Percentiles rank a stretch among this genome's conserved stretches.
These are phyloP conservation scores for Euphrasia confusa DNA, from an alignment of 257 asterid species.

Conservation along the genomic window DNA sequence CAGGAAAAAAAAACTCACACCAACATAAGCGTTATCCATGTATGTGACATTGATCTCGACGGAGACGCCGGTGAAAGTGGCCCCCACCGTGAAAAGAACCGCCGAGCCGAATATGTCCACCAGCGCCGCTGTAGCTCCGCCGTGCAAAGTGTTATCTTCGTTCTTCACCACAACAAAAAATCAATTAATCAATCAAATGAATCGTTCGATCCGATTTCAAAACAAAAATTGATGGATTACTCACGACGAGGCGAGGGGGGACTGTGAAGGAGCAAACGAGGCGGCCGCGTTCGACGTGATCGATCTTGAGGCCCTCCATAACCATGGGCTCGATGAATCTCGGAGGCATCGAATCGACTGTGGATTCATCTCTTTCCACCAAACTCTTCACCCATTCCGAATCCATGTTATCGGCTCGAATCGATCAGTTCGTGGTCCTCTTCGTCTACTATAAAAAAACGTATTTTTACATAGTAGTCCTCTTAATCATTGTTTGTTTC, in stretches of 20 bases:
- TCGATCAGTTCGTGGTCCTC: no score
- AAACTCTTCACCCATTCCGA: conserved; percentile 45
- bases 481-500: no score
- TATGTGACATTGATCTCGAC: conserved; percentile 72
- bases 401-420: conserved; percentile 35
- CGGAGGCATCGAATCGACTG: conserved; percentile 55
- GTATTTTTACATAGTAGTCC: no score
- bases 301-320: conserved; percentile 58
- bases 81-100: conserved; percentile 51
- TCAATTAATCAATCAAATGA: neutral
- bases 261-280: conserved; percentile 61
- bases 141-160: conserved; percentile 59
- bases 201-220: neutral
- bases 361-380: conserved; percentile 45
- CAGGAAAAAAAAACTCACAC: conserved; percentile 37
- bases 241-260: conserved; percentile 71
- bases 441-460: no score
- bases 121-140: conserved; percentile 71
- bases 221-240: conserved; percentile 9
- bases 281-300: conserved; percentile 62
- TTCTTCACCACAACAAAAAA: conserved; percentile 35
- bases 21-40: conserved; percentile 52
- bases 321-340: conserved; percentile 60
- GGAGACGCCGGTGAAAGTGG: conserved; percentile 53
- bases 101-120: conserved; percentile 75